Percentiles rank a stretch among this genome's conserved stretches.
These are phyloP conservation scores for Zygoascus flipseniorum DNA, from an alignment of 805 yeast species.

Conservation along the genomic window DNA sequence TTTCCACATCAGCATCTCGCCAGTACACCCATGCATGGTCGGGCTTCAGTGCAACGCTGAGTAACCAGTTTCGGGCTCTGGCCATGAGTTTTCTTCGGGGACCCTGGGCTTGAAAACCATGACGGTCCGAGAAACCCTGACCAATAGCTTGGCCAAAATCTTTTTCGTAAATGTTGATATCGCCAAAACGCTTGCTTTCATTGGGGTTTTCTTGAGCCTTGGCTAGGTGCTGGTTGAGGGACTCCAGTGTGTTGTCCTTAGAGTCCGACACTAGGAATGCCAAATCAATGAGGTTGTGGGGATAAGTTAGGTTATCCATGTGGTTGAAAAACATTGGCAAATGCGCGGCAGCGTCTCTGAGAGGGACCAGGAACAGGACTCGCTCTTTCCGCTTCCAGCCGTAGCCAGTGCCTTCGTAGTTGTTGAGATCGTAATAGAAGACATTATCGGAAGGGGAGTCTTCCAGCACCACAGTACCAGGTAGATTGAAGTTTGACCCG, in stretches of 20 bases:
- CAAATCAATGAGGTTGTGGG: conserved; percentile 74
- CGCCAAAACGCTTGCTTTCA: conserved; percentile 59
- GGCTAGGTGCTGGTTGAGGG: conserved; percentile 46
- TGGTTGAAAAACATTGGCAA: conserved; percentile 83
- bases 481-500: background rate
- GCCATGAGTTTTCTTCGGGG: conserved; percentile 96
- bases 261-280: conserved; percentile 88
- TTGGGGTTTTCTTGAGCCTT: conserved; percentile 61
- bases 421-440: conserved; percentile 62
- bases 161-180: conserved; percentile 77
- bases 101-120: conserved; percentile 95
- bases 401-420: conserved; percentile 53
- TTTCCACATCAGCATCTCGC: conserved; percentile 98
- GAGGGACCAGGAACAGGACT: conserved; percentile 77
- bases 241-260: conserved; percentile 75
- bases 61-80: conserved; percentile 90
- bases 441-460: conserved; percentile 30
- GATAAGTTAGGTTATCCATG: conserved; percentile 71
- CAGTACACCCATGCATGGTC: conserved; percentile 96
- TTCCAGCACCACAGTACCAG: background rate
- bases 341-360: conserved; percentile 87
- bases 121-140: conserved; percentile 90
- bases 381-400: conserved; percentile 81
- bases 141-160: conserved; percentile 94
- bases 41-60: conserved; percentile 81